Evolutionary conservation across 257 asterid species (phyloP), one percentile per base, ranked within the genome.

Genomic region (Penstemon newberryi): DNA sequence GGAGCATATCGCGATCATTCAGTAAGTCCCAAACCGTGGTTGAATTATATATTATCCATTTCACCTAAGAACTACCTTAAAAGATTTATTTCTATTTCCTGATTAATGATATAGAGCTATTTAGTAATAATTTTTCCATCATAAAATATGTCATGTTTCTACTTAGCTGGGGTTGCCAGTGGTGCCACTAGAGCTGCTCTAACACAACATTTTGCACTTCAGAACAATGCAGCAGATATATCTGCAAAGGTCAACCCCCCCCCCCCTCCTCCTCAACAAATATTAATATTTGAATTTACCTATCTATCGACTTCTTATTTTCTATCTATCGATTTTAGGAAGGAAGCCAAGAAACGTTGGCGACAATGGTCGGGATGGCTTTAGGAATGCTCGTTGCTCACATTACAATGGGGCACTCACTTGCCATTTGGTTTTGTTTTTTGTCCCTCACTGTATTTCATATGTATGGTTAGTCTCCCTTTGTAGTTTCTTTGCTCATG

Each of bases 161-260:
- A 58, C 74, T 50, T 63, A 94, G 99, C 97, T 83, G 99, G 99
- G 39, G 99, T 94, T 76, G 97, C 99, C 71, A 94, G 99, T 83
- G 99, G 96, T 69, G 95, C 99, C 70, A 94, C 99, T 65, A 86
- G 97, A 86, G 99, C 99, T 4, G 99, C 97, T 78, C 79, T 94
- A 80, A 91, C 99, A 0, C 99, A 91, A 73, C 99, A 94, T 69
- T 94, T 94, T 80, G 96, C 99, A 56, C 99, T 94, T 65, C 94
- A 94, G 87, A 85, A 87, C 69, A 93, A 93, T 81, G 99, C 96
- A 52, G 97, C 97, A 6, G 99, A 93, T 78, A 93, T 93, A 79
- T 89, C 97, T 65, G 99, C 99, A 25, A 93, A 90, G 96, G 99
- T 90, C 80, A 25, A 25, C 33, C 33, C 33, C 33, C 33, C 33